These are phyloP conservation scores for Cystoderma amianthinum DNA, from an alignment of 768 basidiomycete genomes.

Conservation along the genomic window DNA sequence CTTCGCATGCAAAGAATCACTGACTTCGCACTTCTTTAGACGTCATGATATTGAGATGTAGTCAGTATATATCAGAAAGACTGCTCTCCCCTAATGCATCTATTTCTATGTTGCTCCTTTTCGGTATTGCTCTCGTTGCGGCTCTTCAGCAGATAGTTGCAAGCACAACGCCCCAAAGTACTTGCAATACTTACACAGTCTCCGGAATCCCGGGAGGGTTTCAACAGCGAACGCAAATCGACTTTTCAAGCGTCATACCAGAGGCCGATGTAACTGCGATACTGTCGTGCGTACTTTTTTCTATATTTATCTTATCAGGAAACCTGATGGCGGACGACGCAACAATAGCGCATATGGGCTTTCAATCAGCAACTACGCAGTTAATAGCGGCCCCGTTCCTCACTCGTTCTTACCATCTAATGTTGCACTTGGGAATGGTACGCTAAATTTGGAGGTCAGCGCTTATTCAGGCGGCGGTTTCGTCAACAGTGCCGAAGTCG, in stretches of 20 bases:
- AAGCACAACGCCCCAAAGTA: constrained; percentile 6
- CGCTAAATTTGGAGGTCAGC: constrained; percentile 24
- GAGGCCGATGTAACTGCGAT: constrained; percentile 13
- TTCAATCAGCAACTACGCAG: constrained; percentile 19
- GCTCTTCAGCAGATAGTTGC: not conserved
- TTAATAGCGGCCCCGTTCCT: constrained; percentile 12
- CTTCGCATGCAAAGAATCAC: no score
- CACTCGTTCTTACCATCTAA: constrained; percentile 20
- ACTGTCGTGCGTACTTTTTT: constrained; percentile 12
- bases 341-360: constrained; percentile 13
- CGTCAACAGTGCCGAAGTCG: constrained; percentile 20
- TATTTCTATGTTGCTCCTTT: not conserved
- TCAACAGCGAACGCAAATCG: constrained; percentile 14
- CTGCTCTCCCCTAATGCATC: no score
- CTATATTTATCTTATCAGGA: not conserved
- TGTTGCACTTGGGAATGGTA: constrained; percentile 21
- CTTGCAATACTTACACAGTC: constrained; percentile 19
- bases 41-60: no score
- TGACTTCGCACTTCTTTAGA: no score
- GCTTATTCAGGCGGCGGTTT: constrained; percentile 20
- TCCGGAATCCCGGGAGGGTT: constrained; percentile 20
- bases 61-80: no score
- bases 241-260: constrained; percentile 17
- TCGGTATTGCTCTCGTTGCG: not conserved
- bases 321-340: not conserved